A percentile compares a stretch with the other conserved stretches of the same genome.
phyloP scores from a whole-genome alignment of 306 rosid species.

The Vigna nakashimae region DNA sequence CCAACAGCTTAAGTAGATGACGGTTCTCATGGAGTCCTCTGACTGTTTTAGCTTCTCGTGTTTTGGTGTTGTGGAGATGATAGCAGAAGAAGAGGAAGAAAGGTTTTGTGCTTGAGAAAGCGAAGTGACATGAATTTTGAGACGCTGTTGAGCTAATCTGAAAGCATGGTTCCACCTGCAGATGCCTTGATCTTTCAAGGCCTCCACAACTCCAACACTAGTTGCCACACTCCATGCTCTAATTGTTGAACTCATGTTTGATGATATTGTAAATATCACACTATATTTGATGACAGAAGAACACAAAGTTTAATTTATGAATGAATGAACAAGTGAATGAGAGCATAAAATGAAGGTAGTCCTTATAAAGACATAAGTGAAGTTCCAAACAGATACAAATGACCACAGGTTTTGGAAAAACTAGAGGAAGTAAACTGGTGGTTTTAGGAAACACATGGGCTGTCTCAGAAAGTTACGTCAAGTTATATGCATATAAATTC shows the following conservation, averaged over 20 bases:
- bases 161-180: conserved; percentile 57
- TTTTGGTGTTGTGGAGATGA: conserved; percentile 38
- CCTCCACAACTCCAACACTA: conserved; percentile 52
- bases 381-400: background rate
- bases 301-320: background rate
- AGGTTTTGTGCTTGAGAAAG: conserved; percentile 48
- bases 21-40: conserved; percentile 49
- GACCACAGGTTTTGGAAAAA: background rate
- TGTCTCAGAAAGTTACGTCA: background rate
- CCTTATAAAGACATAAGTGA: background rate
- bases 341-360: background rate
- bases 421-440: conserved; percentile 20
- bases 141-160: conserved; percentile 49
- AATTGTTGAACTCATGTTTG: conserved; percentile 45
- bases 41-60: conserved; percentile 55
- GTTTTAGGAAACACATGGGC: conserved; percentile 26
- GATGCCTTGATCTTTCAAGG: conserved; percentile 64
- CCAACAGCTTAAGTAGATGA: conserved; percentile 79
- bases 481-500: background rate
- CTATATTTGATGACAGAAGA: background rate
- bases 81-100: conserved; percentile 51
- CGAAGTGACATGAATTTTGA: conserved; percentile 43
- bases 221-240: conserved; percentile 50
- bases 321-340: background rate
- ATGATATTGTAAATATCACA: background rate